A percentile compares a stretch with the other conserved stretches of the same genome.
Conservation (phyloP, 2,329 filamentous ascomycete species). For the Cadophora malorum region DNA sequence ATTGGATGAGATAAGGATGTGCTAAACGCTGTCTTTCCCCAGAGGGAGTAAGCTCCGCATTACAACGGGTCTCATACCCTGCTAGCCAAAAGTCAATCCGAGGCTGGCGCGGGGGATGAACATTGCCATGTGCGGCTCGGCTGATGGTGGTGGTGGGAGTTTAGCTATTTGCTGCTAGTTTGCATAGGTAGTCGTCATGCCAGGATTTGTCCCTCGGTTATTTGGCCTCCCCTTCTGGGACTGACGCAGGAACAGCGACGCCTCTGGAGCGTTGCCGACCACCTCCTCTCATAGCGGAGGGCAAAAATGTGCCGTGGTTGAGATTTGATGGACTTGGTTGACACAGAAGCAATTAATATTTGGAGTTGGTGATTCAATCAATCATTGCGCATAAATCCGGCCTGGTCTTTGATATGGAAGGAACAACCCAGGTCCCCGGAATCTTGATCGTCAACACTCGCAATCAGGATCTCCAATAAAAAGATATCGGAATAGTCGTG, state of each 20-base stretch:
- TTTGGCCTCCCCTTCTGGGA: not conserved
- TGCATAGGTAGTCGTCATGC: not conserved
- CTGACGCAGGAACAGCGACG: not conserved
- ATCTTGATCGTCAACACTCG: not conserved
- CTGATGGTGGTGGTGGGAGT: constrained; percentile 2
- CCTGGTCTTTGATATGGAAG: not conserved
- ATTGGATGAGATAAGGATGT: constrained; percentile 11
- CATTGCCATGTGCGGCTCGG: not conserved
- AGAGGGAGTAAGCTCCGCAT: constrained; percentile 2
- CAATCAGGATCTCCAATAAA: not conserved
- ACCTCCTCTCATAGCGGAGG: not conserved
- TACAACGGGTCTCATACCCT: not conserved
- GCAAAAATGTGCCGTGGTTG: not conserved
- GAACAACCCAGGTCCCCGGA: not conserved
- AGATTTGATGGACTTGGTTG: not conserved
- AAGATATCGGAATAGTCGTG: not conserved
- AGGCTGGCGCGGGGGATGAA: not conserved
- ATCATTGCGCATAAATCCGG: not conserved
- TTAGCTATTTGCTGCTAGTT: not conserved
- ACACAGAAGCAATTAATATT: not conserved
- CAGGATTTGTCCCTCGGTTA: not conserved
- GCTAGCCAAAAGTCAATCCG: not conserved
- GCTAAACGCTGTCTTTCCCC: not conserved
- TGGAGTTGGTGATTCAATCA: not conserved
- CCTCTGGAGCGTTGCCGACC: not conserved